Evolutionary conservation across 345 rosid genomes (phyloP).

Genomic region (Ceriops decandra): DNA sequence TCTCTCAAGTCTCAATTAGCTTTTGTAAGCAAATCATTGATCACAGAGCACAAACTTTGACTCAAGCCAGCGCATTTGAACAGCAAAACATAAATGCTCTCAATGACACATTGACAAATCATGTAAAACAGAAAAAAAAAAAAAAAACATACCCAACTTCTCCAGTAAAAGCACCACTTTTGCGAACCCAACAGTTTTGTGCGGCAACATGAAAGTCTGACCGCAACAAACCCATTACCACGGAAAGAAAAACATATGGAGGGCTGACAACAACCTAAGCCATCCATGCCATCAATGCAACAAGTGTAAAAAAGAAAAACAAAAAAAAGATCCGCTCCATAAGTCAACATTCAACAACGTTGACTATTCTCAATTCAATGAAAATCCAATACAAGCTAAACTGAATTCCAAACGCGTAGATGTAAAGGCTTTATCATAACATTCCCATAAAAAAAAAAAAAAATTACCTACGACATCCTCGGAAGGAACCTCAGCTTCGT

Average conservation of each 20-base stretch:
- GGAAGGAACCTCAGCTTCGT: conserved; percentile 60
- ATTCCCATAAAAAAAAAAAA: not conserved
- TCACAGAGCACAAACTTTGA: too few relatives aligned
- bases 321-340: not conserved
- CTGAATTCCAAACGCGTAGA: not conserved
- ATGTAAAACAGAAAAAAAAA: not conserved
- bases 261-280: conserved; percentile 63
- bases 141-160: conserved; percentile 47
- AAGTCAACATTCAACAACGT: not conserved
- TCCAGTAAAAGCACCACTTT: conserved; percentile 67
- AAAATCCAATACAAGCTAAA: not conserved
- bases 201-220: conserved; percentile 59
- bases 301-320: not conserved
- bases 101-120: not conserved
- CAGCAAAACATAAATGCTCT: not conserved
- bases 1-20: too few relatives aligned
- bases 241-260: conserved; percentile 55
- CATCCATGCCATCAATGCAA: not conserved
- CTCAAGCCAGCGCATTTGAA: not conserved
- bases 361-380: not conserved
- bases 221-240: conserved; percentile 42
- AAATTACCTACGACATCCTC: conserved; percentile 52
- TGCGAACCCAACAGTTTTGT: conserved; percentile 66
- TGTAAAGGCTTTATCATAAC: not conserved
- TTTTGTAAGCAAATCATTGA: too few relatives aligned